phyloP scores from a whole-genome alignment of 2,329 filamentous ascomycete genomes.

The Epichloe sibirici region DNA sequence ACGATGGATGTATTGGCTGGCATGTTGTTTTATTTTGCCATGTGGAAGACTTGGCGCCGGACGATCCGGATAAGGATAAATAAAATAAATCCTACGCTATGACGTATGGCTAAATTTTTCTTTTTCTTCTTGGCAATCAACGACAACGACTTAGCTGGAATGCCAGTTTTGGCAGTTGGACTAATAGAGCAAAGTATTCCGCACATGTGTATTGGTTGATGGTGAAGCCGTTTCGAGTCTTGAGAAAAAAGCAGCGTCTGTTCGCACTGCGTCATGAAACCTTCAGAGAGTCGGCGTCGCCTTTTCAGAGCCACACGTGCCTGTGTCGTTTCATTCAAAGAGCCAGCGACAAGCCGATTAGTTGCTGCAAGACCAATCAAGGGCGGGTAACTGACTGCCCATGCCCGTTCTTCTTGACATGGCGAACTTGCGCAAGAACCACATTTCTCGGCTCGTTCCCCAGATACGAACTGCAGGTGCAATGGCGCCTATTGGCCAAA shows the following conservation, averaged over 20 bases:
- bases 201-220: not conserved
- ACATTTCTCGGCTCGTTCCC: constrained; percentile 3
- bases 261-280: too few relatives aligned
- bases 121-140: not conserved
- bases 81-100: not conserved
- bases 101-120: not conserved
- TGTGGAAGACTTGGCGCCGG: not conserved
- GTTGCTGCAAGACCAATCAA: not conserved
- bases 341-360: too few relatives aligned
- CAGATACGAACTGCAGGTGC: constrained; percentile 2
- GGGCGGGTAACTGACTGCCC: not conserved
- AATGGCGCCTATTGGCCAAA: not conserved
- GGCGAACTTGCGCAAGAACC: constrained; percentile 1
- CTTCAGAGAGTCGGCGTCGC: too few relatives aligned
- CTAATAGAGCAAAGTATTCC: not conserved
- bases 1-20: not conserved
- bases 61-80: not conserved
- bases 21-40: not conserved
- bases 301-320: too few relatives aligned
- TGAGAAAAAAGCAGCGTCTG: not conserved
- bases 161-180: not conserved
- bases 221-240: not conserved
- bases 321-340: too few relatives aligned
- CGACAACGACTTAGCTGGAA: not conserved
- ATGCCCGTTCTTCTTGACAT: not conserved